phyloP scores from a whole-genome alignment of 257 asterid species.

The Forsythia viridissima region DNA sequence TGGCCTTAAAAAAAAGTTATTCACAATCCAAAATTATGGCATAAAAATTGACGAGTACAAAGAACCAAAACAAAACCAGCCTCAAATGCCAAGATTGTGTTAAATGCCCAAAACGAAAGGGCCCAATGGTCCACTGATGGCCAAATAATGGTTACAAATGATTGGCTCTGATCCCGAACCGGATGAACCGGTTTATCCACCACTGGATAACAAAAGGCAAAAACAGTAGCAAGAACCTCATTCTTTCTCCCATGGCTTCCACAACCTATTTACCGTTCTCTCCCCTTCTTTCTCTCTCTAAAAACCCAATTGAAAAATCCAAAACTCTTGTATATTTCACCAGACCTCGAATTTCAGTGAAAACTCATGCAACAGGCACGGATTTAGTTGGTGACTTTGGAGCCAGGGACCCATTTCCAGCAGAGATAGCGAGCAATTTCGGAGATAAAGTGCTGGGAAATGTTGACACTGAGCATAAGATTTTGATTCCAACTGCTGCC shows the following conservation, averaged over 20 bases:
- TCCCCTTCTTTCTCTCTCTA: slow-evolving; percentile 39
- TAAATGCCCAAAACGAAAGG: not conserved
- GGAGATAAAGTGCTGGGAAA: slow-evolving; percentile 64
- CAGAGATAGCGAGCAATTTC: slow-evolving; percentile 76
- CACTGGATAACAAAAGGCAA: slow-evolving; percentile 7
- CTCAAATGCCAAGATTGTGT: not conserved
- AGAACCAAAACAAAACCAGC: too few relatives aligned
- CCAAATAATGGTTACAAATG: not conserved
- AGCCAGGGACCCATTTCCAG: slow-evolving; percentile 92
- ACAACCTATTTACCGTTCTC: slow-evolving; percentile 36
- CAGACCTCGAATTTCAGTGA: slow-evolving; percentile 20
- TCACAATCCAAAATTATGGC: too few relatives aligned
- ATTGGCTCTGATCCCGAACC: not conserved
- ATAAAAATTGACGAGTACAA: too few relatives aligned
- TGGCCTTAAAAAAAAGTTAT: too few relatives aligned
- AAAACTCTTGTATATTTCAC: not conserved
- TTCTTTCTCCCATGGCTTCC: slow-evolving; percentile 53
- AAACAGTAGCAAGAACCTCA: not conserved
- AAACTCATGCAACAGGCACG: slow-evolving; percentile 32
- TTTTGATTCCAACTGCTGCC: slow-evolving; percentile 68
- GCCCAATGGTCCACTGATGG: not conserved
- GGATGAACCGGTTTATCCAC: slow-evolving; percentile 3
- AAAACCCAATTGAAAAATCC: slow-evolving; percentile 22
- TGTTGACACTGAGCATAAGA: slow-evolving; percentile 77
- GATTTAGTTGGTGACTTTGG: slow-evolving; percentile 81